These are phyloP conservation scores for Lepidopterella palustris DNA, from an alignment of 495 filamentous ascomycete genomes.

Conservation along the genomic window DNA sequence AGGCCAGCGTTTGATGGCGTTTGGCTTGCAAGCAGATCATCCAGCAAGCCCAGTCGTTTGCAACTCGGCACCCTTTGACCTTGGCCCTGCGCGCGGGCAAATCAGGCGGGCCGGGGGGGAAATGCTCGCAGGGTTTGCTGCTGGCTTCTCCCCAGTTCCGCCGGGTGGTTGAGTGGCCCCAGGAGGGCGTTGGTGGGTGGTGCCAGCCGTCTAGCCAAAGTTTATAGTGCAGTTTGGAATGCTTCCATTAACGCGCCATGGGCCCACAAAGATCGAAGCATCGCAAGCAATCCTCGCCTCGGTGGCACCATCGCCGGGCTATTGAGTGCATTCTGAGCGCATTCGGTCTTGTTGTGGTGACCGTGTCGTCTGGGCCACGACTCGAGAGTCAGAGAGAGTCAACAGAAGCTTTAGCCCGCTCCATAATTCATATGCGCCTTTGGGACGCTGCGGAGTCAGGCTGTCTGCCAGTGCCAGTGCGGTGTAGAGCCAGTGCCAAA, in stretches of 20 bases:
- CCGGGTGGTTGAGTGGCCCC: no score
- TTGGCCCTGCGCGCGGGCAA: background rate
- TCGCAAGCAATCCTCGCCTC: background rate
- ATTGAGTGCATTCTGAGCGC: no score
- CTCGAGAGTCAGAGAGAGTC: no score
- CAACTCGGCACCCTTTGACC: background rate
- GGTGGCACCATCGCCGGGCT: no score
- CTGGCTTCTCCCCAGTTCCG: background rate
- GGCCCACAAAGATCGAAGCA: background rate
- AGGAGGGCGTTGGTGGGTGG: no score
- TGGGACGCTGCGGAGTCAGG: no score
- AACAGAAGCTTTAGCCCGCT: no score
- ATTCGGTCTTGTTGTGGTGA: no score
- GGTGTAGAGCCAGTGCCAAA: no score
- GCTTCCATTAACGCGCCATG: background rate
- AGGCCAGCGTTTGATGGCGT: slow-evolving; percentile 1
- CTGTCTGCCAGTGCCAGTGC: no score
- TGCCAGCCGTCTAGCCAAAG: background rate
- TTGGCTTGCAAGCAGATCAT: slow-evolving; percentile 3
- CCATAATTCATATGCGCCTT: no score
- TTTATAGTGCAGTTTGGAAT: background rate
- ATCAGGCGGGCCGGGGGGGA: background rate
- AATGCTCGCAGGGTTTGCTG: background rate
- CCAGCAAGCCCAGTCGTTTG: background rate
- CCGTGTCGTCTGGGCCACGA: no score